Percentiles rank a stretch among this genome's conserved stretches.
Conservation (phyloP, 257 asterid genomes). For the Rubia yunnanensis region DNA sequence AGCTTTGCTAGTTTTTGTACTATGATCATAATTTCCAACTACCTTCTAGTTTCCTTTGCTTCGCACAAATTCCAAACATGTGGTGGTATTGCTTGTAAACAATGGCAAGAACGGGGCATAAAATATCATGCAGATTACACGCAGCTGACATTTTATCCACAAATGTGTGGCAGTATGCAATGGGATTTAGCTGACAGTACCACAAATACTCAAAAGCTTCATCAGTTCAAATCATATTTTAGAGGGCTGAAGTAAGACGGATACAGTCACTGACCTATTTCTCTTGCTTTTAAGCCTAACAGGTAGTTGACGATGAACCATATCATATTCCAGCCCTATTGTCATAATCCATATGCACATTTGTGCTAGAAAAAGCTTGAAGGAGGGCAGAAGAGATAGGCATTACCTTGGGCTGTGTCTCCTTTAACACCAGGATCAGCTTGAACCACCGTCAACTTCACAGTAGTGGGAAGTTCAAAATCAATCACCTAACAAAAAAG, state of each 20-base stretch:
- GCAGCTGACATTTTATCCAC: background rate
- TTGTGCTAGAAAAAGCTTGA: background rate
- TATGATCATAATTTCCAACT: background rate
- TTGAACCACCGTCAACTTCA: conserved; percentile 76
- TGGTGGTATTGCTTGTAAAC: background rate
- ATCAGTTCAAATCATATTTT: background rate
- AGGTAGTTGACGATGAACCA: background rate
- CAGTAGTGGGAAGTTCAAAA: conserved; percentile 89
- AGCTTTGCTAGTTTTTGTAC: background rate
- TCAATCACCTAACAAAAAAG: conserved; percentile 60
- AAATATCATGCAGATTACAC: background rate
- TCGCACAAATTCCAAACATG: background rate
- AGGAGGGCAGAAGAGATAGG: background rate
- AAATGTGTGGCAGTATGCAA: background rate
- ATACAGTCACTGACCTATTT: background rate
- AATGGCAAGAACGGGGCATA: background rate
- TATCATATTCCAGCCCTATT: background rate
- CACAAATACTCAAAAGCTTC: background rate
- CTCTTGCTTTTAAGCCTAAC: background rate
- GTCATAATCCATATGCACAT: background rate
- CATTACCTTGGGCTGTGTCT: conserved; percentile 94
- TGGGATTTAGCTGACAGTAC: background rate
- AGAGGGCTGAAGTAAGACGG: background rate
- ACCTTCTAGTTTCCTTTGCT: background rate
- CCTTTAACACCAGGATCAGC: conserved; percentile 95